Evolutionary conservation across 139 green algal genomes (phyloP).

Genomic region (Volvox africanus): DNA sequence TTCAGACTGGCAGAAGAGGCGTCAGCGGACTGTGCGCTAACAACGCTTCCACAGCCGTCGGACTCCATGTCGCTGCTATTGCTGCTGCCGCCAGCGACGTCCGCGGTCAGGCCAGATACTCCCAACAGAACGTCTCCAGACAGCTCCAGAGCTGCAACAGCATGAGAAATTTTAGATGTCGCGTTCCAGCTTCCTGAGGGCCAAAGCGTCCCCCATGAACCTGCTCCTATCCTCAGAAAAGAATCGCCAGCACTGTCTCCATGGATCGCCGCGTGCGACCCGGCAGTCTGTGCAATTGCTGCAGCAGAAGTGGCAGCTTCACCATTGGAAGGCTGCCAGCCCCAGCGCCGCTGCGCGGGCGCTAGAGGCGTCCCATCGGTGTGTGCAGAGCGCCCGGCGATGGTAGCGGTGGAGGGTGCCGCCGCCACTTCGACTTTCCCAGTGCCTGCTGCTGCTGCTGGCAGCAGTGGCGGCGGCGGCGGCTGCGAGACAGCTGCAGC

Average conservation of each 20-base stretch:
- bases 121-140: conserved; percentile 29
- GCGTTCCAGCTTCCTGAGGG: background rate
- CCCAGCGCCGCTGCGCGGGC: too few species aligned
- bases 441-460: background rate
- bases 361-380: too few species aligned
- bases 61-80: background rate
- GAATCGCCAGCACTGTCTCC: too few species aligned
- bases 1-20: background rate
- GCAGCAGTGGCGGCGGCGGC: background rate
- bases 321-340: too few species aligned
- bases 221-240: too few species aligned
- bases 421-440: background rate
- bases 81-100: background rate
- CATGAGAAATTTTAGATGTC: background rate
- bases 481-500: background rate
- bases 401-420: background rate
- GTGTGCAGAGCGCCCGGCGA: too few species aligned
- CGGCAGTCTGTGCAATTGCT: too few species aligned
- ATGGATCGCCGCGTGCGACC: too few species aligned
- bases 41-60: background rate
- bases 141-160: background rate
- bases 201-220: too few species aligned
- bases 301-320: background rate
- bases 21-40: background rate
- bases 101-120: background rate